Percentiles rank a stretch among this genome's conserved stretches.
These are phyloP conservation scores for Candida sphagnicola DNA, from an alignment of 805 yeast species.

Conservation along the genomic window DNA sequence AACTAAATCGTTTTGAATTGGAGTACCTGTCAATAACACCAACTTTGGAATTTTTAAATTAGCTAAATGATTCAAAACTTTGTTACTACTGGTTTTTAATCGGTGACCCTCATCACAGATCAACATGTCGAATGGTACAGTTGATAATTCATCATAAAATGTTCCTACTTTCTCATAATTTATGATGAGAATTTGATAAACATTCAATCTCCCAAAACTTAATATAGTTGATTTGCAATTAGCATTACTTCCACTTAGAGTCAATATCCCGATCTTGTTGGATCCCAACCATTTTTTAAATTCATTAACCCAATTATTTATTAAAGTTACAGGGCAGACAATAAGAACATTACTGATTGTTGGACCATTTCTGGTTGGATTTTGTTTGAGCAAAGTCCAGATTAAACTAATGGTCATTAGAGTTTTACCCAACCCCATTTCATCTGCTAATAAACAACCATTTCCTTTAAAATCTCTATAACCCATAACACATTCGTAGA, in stretches of 20 bases:
- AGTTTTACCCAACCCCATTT: slow-evolving; percentile 84
- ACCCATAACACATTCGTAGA: slow-evolving; percentile 83
- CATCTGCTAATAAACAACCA: slow-evolving; percentile 92
- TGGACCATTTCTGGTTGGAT: slow-evolving; percentile 41
- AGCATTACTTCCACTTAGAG: slow-evolving; percentile 46
- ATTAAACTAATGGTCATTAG: slow-evolving; percentile 77
- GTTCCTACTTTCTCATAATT: slow-evolving; percentile 81
- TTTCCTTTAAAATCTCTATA: slow-evolving; percentile 42
- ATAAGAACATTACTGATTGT: slow-evolving; percentile 60
- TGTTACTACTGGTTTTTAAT: slow-evolving; percentile 70
- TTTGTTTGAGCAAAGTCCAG: slow-evolving; percentile 77
- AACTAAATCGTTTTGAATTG: slow-evolving; percentile 84
- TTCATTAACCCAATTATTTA: slow-evolving; percentile 84
- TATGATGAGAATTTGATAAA: slow-evolving; percentile 77
- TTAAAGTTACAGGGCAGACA: slow-evolving; percentile 88
- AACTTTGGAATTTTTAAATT: slow-evolving; percentile 50
- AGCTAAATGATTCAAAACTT: slow-evolving; percentile 62
- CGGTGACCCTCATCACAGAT: slow-evolving; percentile 97
- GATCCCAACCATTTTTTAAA: slow-evolving; percentile 83
- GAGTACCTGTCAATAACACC: slow-evolving; percentile 80
- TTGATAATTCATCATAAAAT: slow-evolving; percentile 46
- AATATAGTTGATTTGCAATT: slow-evolving; percentile 56
- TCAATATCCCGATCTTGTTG: slow-evolving; percentile 61
- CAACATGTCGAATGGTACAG: slow-evolving; percentile 57
- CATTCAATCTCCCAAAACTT: slow-evolving; percentile 61